A percentile compares a stretch with the other conserved stretches of the same genome.
phyloP scores from a whole-genome alignment of 2,329 filamentous ascomycete species.

The Alternaria novae-zelandiae region DNA sequence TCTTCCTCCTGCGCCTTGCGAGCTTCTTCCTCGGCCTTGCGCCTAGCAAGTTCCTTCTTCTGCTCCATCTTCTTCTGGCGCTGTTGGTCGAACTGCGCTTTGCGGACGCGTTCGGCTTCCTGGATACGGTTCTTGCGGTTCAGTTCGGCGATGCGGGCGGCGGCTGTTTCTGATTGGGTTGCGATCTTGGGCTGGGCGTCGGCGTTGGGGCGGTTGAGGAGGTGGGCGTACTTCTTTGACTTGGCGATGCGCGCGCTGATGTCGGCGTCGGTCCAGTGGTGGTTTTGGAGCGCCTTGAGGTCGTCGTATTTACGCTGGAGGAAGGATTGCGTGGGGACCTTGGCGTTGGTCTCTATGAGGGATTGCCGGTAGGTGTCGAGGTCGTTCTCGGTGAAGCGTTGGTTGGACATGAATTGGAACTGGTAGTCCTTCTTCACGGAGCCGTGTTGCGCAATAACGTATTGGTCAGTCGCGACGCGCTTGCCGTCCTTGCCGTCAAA shows the following conservation, averaged over 20 bases:
- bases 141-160: slow-evolving; percentile 81
- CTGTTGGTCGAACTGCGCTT: slow-evolving; percentile 82
- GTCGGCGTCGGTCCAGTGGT: slow-evolving; percentile 82
- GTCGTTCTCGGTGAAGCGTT: slow-evolving; percentile 82
- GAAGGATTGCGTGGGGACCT: slow-evolving; percentile 74
- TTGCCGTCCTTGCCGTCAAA: slow-evolving; percentile 77
- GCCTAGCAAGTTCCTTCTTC: slow-evolving; percentile 52
- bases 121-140: slow-evolving; percentile 84
- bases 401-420: slow-evolving; percentile 89
- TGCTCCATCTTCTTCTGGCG: slow-evolving; percentile 45
- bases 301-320: slow-evolving; percentile 77
- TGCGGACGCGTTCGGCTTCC: slow-evolving; percentile 89
- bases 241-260: slow-evolving; percentile 79
- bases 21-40: slow-evolving; percentile 57
- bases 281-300: slow-evolving; percentile 79
- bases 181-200: slow-evolving; percentile 64
- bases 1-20: slow-evolving; percentile 53
- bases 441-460: slow-evolving; percentile 81
- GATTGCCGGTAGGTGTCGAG: slow-evolving; percentile 80
- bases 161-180: slow-evolving; percentile 67
- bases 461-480: slow-evolving; percentile 82
- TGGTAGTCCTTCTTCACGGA: slow-evolving; percentile 85
- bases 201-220: slow-evolving; percentile 70
- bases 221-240: slow-evolving; percentile 57
- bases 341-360: slow-evolving; percentile 70